These are phyloP conservation scores for Phytophthora citrophthora DNA, from an alignment of 352 stramenopile species.

Conservation along the genomic window DNA sequence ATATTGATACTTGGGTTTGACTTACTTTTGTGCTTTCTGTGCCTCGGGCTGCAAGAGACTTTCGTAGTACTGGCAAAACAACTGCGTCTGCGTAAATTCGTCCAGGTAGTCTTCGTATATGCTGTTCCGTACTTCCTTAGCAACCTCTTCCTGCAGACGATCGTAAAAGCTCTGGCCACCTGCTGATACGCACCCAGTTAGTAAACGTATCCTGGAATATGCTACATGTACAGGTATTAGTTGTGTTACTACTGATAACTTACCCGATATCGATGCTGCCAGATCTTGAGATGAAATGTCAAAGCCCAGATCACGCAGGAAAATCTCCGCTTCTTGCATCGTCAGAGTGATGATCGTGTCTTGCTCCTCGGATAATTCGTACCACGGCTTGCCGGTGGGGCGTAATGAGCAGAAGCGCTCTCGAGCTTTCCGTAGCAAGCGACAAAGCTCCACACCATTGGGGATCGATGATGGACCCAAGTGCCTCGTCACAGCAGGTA, in stretches of 20 bases:
- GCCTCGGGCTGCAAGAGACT: conserved; percentile 56
- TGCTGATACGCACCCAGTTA: background rate
- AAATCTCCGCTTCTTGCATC: conserved; percentile 76
- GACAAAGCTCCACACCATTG: conserved; percentile 64
- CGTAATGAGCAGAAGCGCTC: conserved; percentile 55
- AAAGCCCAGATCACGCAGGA: conserved; percentile 71
- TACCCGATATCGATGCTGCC: conserved; percentile 50
- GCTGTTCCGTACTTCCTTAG: conserved; percentile 72
- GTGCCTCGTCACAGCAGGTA: conserved; percentile 50
- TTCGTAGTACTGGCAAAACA: conserved; percentile 90
- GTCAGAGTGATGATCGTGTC: conserved; percentile 79
- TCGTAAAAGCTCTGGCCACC: conserved; percentile 72
- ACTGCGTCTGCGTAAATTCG: conserved; percentile 85
- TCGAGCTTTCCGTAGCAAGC: conserved; percentile 58
- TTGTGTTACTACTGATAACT: background rate
- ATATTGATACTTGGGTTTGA: background rate
- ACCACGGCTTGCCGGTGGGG: conserved; percentile 63
- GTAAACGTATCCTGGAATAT: too few species aligned
- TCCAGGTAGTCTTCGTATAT: conserved; percentile 74
- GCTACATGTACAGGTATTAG: background rate
- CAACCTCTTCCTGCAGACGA: conserved; percentile 76
- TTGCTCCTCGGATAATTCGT: conserved; percentile 81
- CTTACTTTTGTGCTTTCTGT: conserved; percentile 24
- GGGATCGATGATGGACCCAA: conserved; percentile 60
- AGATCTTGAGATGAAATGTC: conserved; percentile 72